Conservation (phyloP, 768 basidiomycete genomes). For the Amanita phalloides region DNA sequence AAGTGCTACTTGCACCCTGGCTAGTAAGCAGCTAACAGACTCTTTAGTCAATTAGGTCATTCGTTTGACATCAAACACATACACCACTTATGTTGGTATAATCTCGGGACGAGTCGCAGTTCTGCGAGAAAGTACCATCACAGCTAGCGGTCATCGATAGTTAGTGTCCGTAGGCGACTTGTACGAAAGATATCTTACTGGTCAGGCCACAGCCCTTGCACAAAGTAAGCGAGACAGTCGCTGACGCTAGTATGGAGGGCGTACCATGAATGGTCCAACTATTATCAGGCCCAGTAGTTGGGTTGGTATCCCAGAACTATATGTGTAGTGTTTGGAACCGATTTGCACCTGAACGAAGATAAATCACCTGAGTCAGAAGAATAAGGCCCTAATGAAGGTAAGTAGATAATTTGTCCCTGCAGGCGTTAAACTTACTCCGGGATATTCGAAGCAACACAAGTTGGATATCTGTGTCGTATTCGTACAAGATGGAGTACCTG, state of each 20-base stretch:
- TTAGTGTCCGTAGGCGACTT: not conserved
- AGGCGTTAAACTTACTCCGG: not conserved
- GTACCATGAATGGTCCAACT: slow-evolving; percentile 6
- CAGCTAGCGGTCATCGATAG: not conserved
- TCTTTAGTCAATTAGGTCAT: not conserved
- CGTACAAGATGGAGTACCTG: slow-evolving; percentile 42
- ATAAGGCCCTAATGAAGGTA: not conserved
- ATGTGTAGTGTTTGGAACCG: not conserved
- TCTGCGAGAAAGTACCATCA: slow-evolving; percentile 10
- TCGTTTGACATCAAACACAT: not conserved
- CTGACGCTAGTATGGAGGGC: no score
- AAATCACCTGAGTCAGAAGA: slow-evolving; percentile 1
- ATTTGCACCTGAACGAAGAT: not conserved
- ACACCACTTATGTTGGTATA: slow-evolving; percentile 13
- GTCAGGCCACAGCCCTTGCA: slow-evolving; percentile 4
- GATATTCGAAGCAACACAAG: slow-evolving; percentile 4
- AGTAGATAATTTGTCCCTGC: not conserved
- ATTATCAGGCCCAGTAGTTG: not conserved
- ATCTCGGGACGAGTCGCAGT: slow-evolving; percentile 17
- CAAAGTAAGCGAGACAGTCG: not conserved
- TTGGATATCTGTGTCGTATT: slow-evolving; percentile 28
- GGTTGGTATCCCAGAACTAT: slow-evolving; percentile 6
- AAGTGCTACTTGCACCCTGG: slow-evolving; percentile 2
- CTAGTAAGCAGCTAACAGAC: slow-evolving; percentile 1
- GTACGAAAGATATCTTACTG: not conserved